Evolutionary conservation across 208 protist species (phyloP).

Genomic region (Wallacemonas sp.): DNA sequence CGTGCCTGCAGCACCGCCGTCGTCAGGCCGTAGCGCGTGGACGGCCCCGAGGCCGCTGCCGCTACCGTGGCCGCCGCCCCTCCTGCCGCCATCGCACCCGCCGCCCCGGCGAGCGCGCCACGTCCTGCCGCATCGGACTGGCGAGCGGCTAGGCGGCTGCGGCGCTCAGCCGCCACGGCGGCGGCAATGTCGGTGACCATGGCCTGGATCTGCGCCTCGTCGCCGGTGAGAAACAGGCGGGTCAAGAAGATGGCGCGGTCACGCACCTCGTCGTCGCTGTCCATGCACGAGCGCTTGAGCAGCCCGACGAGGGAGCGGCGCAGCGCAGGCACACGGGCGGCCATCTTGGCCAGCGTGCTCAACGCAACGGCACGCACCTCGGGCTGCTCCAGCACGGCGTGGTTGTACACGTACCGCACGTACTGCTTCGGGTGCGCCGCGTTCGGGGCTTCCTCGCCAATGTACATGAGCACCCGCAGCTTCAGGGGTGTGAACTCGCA

Average conservation of each 20-base stretch:
- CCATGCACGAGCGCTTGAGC: slow-evolving; percentile 90
- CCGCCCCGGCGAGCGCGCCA: neutral
- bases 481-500: slow-evolving; percentile 97
- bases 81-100: neutral
- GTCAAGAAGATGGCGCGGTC: slow-evolving; percentile 96
- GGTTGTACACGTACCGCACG: slow-evolving; percentile 98
- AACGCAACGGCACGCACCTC: slow-evolving; percentile 96
- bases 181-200: slow-evolving; percentile 78
- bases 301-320: slow-evolving; percentile 88
- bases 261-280: slow-evolving; percentile 98
- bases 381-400: slow-evolving; percentile 93
- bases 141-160: slow-evolving; percentile 23
- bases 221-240: slow-evolving; percentile 78
- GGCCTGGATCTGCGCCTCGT: slow-evolving; percentile 61
- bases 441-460: slow-evolving; percentile 95
- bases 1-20: slow-evolving; percentile 61
- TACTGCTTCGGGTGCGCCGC: slow-evolving; percentile 85
- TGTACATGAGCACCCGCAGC: slow-evolving; percentile 95
- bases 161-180: slow-evolving; percentile 44
- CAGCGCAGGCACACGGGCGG: slow-evolving; percentile 83
- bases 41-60: neutral
- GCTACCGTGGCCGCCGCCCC: slow-evolving; percentile 1
- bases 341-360: slow-evolving; percentile 98
- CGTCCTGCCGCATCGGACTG: slow-evolving; percentile 16
- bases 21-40: slow-evolving; percentile 10